Conservation (phyloP, 441 rosid species). For the Pelargonium myrrhifolium region DNA sequence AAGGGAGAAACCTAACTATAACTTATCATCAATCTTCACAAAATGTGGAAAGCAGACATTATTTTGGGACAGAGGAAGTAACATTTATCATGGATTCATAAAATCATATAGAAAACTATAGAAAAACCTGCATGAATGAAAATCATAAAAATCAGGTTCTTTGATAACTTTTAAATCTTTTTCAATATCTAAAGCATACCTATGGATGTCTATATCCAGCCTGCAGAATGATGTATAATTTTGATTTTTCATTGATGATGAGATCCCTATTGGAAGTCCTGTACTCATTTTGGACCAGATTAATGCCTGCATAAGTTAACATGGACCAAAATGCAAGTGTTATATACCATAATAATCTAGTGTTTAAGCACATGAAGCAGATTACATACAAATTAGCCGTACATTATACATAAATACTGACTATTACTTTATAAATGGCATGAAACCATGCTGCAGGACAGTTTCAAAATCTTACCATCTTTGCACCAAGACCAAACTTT, state of each 20-base stretch:
- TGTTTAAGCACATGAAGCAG: constrained; percentile 9
- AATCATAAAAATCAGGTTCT: neutral
- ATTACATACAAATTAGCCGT: neutral
- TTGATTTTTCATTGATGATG: constrained; percentile 85
- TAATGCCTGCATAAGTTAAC: constrained; percentile 57
- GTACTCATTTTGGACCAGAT: constrained; percentile 99
- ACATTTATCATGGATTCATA: neutral
- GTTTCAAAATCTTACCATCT: constrained; percentile 56
- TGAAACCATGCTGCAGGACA: constrained; percentile 1
- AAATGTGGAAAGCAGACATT: too few relatives aligned
- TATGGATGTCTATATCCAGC: constrained; percentile 92
- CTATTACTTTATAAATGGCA: constrained; percentile 1
- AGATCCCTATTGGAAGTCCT: constrained; percentile 92
- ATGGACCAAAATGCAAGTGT: constrained; percentile 3
- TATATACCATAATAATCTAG: constrained; percentile 7
- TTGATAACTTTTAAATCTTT: neutral
- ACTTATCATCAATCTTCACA: too few relatives aligned
- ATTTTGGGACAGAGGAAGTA: too few relatives aligned
- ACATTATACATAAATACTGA: neutral
- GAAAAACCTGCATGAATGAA: constrained; percentile 2
- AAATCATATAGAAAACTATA: constrained; percentile 6
- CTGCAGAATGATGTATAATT: constrained; percentile 72
- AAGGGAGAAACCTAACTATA: too few relatives aligned
- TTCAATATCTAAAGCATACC: constrained; percentile 39
- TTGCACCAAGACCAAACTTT: constrained; percentile 98